Base-by-base conservation (phyloP, 805 yeast genomes). In the Monosporozyma servazzii region DNA sequence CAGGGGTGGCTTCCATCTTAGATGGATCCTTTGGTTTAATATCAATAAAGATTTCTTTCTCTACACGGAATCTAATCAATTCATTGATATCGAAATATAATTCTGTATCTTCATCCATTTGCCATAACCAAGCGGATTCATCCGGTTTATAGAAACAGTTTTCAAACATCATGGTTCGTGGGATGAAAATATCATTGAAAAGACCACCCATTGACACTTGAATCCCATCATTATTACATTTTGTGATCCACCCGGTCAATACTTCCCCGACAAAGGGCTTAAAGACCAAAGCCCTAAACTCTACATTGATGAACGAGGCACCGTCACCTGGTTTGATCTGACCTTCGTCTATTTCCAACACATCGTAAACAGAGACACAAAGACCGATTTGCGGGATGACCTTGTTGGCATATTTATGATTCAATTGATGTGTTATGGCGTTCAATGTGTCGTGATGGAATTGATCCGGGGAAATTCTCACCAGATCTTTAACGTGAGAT, bases 101-200 rank as follows among this genome's bases (percentile, higher is more conserved):
- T 56, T 83, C 82, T 1, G 84, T 81, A 2, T 82, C 93, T 53
- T 80, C 85, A 50, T 73, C 79, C 54, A 78, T 75, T 50, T 80
- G 78, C 99, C 99, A 93, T 42, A 90, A 82, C 99, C 99, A 93
- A 11, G 96, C 96, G 63, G 84, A 87, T 56, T 93, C 99, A 42
- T 77, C 81, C 1, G 85, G 65, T 31, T 76, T 74, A 62, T 77
- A 88, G 53, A 72, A 76, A 65, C 88, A 80, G 36, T 78, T 78
- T 62, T 90, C 96, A 64, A 93, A 93, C 44, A 93, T 69, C 72
- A 85, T 76, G 49, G 81, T 75, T 58, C 83, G 83, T 7, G 98
- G 98, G 54, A 93, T 84, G 66, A 88, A 87, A 10, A 93, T 82
- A 67, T 93, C 97, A 66, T 89, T 89, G 64, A 93, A 93, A 66